A percentile compares a stretch with the other conserved stretches of the same genome.
Evolutionary conservation across 805 yeast genomes (phyloP).

Genomic region (Torulaspora indica): DNA sequence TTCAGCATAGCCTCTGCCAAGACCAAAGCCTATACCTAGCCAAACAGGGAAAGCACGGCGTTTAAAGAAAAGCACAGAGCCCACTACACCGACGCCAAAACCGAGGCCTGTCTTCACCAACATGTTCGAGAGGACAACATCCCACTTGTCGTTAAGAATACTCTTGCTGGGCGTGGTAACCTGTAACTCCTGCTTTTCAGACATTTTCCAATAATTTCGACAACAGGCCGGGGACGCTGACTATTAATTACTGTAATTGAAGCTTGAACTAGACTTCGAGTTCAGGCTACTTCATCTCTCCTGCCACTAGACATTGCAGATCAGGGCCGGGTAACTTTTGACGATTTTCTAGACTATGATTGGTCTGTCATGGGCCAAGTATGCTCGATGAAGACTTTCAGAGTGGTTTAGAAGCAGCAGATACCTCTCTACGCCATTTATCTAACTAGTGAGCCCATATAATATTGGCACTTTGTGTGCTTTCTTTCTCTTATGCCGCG

Average conservation of each 20-base stretch:
- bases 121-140: constrained; percentile 88
- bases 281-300: neutral
- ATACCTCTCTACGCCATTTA: too few relatives aligned
- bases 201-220: constrained; percentile 2
- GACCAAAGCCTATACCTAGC: constrained; percentile 95
- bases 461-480: too few relatives aligned
- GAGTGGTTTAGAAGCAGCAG: too few relatives aligned
- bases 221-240: neutral
- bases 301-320: neutral
- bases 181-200: constrained; percentile 12
- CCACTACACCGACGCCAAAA: constrained; percentile 91
- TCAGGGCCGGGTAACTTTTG: neutral
- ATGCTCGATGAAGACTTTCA: too few relatives aligned
- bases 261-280: neutral
- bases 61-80: constrained; percentile 82
- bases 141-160: constrained; percentile 79
- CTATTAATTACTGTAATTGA: neutral
- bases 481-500: too few relatives aligned
- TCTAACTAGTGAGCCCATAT: too few relatives aligned
- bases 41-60: constrained; percentile 98
- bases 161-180: constrained; percentile 39
- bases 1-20: constrained; percentile 97
- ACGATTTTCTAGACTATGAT: neutral
- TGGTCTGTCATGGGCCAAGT: neutral
- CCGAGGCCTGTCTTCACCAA: constrained; percentile 95